A percentile compares a stretch with the other conserved stretches of the same genome.
These are phyloP conservation scores for Tephrocybe sp. DNA, from an alignment of 768 basidiomycete genomes.

Conservation along the genomic window DNA sequence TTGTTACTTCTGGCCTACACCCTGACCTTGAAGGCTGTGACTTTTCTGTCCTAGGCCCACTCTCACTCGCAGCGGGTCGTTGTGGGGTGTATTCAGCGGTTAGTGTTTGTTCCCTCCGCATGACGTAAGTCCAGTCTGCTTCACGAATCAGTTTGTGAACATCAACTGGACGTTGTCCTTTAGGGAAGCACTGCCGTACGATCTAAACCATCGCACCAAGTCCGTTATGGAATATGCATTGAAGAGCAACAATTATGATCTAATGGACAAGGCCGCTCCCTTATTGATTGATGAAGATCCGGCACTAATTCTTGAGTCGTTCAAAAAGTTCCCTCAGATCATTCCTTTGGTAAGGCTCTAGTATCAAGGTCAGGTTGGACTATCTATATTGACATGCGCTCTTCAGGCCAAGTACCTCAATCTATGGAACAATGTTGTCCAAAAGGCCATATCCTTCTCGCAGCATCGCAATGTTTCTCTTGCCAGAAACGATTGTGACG, in stretches of 20 bases:
- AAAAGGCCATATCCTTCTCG: neutral
- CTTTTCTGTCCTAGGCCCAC: constrained; percentile 4
- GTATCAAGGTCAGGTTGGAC: neutral
- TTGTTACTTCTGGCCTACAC: neutral
- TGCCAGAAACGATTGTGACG: too few species aligned
- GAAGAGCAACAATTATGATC: neutral
- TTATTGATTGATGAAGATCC: neutral
- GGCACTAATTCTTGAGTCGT: neutral
- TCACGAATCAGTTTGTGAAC: constrained; percentile 4
- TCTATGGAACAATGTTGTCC: neutral
- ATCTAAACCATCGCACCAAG: neutral
- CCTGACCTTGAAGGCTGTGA: constrained; percentile 3
- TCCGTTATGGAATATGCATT: neutral
- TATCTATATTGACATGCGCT: neutral
- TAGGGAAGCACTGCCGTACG: neutral
- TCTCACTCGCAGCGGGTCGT: constrained; percentile 1
- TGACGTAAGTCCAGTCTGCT: neutral
- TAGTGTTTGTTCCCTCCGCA: constrained; percentile 1
- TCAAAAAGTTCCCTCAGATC: neutral
- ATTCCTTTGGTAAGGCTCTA: neutral
- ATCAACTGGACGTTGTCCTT: neutral
- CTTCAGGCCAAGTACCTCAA: neutral
- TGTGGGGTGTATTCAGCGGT: constrained; percentile 2
- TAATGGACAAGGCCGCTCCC: constrained; percentile 1
- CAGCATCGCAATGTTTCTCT: neutral